Evolutionary conservation across 1,284 basidiomycete genomes (phyloP).

Genomic region (Xanthoconium separans): DNA sequence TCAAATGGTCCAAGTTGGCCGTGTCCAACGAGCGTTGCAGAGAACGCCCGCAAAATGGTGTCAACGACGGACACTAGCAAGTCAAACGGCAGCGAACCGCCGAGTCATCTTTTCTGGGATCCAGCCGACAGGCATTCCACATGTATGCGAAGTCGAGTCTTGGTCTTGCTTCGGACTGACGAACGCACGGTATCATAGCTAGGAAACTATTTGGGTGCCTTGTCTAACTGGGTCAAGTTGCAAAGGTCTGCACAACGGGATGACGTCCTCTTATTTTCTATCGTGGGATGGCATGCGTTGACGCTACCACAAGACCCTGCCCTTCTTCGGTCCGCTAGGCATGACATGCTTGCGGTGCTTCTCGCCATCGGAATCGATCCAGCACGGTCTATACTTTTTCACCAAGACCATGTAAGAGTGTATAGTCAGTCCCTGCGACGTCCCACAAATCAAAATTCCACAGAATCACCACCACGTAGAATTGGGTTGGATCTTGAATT

Average conservation of each 20-base stretch:
- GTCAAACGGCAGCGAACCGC: neutral
- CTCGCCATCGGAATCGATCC: slow-evolving; percentile 88
- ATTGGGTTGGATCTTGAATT: slow-evolving; percentile 90
- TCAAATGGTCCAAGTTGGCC: neutral
- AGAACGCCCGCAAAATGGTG: neutral
- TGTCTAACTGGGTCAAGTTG: slow-evolving; percentile 85
- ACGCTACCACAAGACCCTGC: too few species aligned
- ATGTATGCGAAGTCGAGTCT: slow-evolving; percentile 56
- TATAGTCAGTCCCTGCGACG: neutral
- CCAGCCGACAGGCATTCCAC: slow-evolving; percentile 83
- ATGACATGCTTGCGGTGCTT: slow-evolving; percentile 80
- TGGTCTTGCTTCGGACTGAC: neutral
- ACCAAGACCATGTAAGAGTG: slow-evolving; percentile 82
- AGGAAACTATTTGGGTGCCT: slow-evolving; percentile 91
- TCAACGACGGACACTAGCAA: neutral
- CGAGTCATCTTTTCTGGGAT: slow-evolving; percentile 70
- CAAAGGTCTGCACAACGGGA: slow-evolving; percentile 58
- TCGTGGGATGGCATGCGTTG: too few species aligned
- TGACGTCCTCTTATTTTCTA: slow-evolving; percentile 48
- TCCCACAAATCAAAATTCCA: neutral
- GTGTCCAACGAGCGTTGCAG: slow-evolving; percentile 6
- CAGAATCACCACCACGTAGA: slow-evolving; percentile 86
- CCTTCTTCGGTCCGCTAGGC: too few species aligned
- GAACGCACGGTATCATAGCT: slow-evolving; percentile 54
- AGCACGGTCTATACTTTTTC: slow-evolving; percentile 64